These are phyloP conservation scores for Heterobasidion occidentale DNA, from an alignment of 1,284 basidiomycete genomes.

Conservation along the genomic window DNA sequence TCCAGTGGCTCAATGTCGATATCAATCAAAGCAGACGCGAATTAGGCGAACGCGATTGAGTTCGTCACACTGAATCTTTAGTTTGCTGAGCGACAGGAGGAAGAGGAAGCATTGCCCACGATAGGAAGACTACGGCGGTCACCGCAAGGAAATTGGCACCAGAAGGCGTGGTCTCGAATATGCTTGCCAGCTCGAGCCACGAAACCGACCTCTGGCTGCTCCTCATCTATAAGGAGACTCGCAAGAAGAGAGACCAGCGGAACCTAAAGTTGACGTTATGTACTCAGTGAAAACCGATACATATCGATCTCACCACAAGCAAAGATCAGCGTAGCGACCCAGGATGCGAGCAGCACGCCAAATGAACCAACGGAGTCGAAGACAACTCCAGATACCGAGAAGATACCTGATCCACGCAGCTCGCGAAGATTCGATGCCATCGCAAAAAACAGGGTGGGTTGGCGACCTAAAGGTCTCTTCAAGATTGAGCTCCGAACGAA, in stretches of 20 bases:
- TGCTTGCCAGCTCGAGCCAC: constrained; percentile 29
- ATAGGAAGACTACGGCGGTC: constrained; percentile 16
- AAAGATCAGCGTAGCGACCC: constrained; percentile 32
- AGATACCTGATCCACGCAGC: constrained; percentile 36
- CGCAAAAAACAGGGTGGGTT: constrained; percentile 31
- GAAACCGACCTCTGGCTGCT: constrained; percentile 33
- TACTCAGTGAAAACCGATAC: not conserved
- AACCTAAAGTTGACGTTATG: not conserved
- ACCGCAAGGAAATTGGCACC: constrained; percentile 30
- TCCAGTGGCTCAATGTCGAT: constrained; percentile 11
- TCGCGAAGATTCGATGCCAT: constrained; percentile 28
- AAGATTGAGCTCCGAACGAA: not conserved
- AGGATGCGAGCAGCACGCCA: constrained; percentile 34
- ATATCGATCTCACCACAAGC: constrained; percentile 19
- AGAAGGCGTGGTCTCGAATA: constrained; percentile 26
- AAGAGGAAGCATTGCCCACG: constrained; percentile 27
- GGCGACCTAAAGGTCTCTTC: constrained; percentile 30
- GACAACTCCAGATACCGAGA: constrained; percentile 32
- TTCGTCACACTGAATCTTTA: constrained; percentile 18
- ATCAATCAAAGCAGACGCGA: constrained; percentile 16
- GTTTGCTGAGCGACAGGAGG: constrained; percentile 3
- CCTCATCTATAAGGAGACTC: constrained; percentile 38
- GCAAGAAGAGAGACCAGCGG: constrained; percentile 5
- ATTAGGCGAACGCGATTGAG: constrained; percentile 21
- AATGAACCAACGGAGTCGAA: constrained; percentile 32